These are phyloP conservation scores for Neurospora sp. DNA, from an alignment of 495 filamentous ascomycete species.

Conservation along the genomic window DNA sequence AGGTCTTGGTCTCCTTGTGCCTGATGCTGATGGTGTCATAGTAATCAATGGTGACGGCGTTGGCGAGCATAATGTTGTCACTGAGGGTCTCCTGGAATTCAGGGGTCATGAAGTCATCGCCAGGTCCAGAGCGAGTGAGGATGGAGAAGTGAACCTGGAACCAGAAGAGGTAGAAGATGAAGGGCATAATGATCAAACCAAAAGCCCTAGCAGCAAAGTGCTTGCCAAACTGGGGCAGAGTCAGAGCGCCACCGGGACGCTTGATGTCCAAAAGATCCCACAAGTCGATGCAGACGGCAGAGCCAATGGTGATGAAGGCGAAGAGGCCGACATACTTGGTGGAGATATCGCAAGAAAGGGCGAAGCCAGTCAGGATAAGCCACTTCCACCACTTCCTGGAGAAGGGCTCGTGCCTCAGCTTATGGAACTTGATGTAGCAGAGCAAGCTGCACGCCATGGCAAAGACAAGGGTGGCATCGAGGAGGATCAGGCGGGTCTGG, in stretches of 20 bases:
- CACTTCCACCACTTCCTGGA: slow-evolving; percentile 99
- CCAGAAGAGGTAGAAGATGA: slow-evolving; percentile 98
- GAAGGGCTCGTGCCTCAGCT: slow-evolving; percentile 82
- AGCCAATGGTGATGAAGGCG: slow-evolving; percentile 93
- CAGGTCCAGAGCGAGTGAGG: slow-evolving; percentile 77
- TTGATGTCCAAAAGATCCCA: slow-evolving; percentile 91
- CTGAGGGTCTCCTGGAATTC: slow-evolving; percentile 95
- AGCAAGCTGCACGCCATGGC: slow-evolving; percentile 91
- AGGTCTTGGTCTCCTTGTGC: slow-evolving; percentile 96
- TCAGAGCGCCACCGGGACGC: slow-evolving; percentile 64
- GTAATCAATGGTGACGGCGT: slow-evolving; percentile 78
- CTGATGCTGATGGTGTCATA: slow-evolving; percentile 78
- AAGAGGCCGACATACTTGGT: slow-evolving; percentile 94
- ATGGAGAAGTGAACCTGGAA: slow-evolving; percentile 98
- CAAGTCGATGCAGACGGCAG: slow-evolving; percentile 84
- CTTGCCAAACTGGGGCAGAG: slow-evolving; percentile 68
- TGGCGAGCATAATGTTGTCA: slow-evolving; percentile 83
- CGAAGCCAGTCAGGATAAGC: slow-evolving; percentile 88
- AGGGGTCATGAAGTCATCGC: slow-evolving; percentile 97
- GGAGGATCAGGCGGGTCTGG: slow-evolving; percentile 87
- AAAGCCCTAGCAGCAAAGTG: slow-evolving; percentile 80
- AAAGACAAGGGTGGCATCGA: slow-evolving; percentile 89
- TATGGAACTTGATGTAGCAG: slow-evolving; percentile 96
- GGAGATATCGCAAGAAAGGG: slow-evolving; percentile 92
- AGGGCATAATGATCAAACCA: slow-evolving; percentile 79